Conservation (phyloP, 345 rosid species). For the Aegle marmelos region DNA sequence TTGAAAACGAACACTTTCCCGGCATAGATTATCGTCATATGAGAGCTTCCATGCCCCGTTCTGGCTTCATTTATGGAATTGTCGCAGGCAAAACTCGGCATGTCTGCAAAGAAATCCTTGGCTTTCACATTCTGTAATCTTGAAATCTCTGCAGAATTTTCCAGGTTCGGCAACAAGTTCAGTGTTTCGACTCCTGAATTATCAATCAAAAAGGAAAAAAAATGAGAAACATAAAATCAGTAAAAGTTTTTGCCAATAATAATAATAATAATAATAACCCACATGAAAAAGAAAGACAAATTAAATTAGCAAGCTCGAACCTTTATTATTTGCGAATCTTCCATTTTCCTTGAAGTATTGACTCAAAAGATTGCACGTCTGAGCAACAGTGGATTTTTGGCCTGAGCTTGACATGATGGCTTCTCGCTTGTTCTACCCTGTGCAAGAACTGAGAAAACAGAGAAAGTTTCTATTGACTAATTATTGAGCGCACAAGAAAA, state of each 20-base stretch:
- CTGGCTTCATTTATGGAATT: constrained; percentile 7
- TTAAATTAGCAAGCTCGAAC: constrained; percentile 2
- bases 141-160: constrained; percentile 12
- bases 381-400: constrained; percentile 41
- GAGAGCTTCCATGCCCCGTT: constrained; percentile 29
- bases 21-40: constrained; percentile 61
- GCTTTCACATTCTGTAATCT: constrained; percentile 15
- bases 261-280: too few relatives aligned
- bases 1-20: constrained; percentile 48
- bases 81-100: constrained; percentile 1
- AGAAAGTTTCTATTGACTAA: not conserved
- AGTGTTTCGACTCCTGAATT: constrained; percentile 31
- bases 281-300: not conserved
- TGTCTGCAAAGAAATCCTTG: constrained; percentile 3
- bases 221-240: not conserved
- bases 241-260: not conserved
- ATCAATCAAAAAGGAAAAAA: not conserved
- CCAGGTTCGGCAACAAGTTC: constrained; percentile 34
- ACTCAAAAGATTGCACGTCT: constrained; percentile 62
- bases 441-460: not conserved
- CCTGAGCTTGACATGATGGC: constrained; percentile 15
- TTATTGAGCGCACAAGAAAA: not conserved
- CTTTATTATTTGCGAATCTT: constrained; percentile 27
- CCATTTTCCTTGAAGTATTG: constrained; percentile 64
- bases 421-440: too few relatives aligned